Evolutionary conservation across 2,329 filamentous ascomycete genomes (phyloP).

Genomic region (Periconia digitata): DNA sequence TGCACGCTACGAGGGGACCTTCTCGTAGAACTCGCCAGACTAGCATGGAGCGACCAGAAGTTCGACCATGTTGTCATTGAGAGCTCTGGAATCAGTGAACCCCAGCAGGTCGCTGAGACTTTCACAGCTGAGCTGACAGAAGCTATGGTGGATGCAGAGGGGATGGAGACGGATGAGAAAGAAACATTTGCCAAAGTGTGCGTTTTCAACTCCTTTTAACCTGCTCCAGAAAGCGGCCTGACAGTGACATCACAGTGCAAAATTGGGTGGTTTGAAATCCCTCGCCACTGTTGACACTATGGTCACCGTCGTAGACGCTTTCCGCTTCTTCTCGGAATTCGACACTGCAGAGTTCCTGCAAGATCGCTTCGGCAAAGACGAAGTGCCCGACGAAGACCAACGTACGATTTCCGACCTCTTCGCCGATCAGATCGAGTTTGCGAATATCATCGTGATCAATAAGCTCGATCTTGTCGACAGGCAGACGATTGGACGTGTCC

Average conservation of each 20-base stretch:
- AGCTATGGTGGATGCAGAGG: constrained; percentile 49
- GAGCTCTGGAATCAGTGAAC: constrained; percentile 71
- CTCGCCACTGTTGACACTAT: constrained; percentile 70
- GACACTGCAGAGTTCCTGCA: constrained; percentile 69
- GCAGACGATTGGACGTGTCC: constrained; percentile 51
- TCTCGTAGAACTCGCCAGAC: constrained; percentile 66
- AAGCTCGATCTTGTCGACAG: constrained; percentile 65
- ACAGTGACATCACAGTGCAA: constrained; percentile 23
- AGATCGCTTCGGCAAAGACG: constrained; percentile 59
- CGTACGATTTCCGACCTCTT: constrained; percentile 74
- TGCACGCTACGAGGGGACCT: constrained; percentile 73
- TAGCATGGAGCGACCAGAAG: constrained; percentile 59
- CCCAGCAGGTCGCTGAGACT: constrained; percentile 73
- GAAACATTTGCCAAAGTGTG: constrained; percentile 52
- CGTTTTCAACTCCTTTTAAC: constrained; percentile 8
- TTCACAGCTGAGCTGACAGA: constrained; percentile 58
- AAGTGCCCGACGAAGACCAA: constrained; percentile 65
- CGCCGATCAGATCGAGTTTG: constrained; percentile 78
- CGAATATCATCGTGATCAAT: constrained; percentile 72
- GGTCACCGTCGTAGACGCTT: constrained; percentile 72
- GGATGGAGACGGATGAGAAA: constrained; percentile 47
- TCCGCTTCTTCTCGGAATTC: constrained; percentile 72
- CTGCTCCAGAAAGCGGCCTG: not conserved
- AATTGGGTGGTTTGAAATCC: constrained; percentile 62
- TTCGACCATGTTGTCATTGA: constrained; percentile 75